These are phyloP conservation scores for Angomonas deanei DNA, from an alignment of 208 protist species.

Conservation along the genomic window DNA sequence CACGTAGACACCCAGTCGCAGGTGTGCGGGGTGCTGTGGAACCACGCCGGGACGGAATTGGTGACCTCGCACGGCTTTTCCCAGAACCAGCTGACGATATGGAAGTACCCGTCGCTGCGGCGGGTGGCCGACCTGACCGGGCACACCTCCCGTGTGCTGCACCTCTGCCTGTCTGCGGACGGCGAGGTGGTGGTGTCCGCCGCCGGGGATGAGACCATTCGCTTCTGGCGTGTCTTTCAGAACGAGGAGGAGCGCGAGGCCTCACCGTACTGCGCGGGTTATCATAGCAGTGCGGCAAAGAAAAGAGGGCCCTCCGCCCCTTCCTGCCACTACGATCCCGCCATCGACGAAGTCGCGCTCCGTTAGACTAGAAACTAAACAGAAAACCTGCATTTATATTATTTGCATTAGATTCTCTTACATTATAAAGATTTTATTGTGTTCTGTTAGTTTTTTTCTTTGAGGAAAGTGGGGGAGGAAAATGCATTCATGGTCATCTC, in stretches of 20 bases:
- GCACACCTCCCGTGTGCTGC: conserved; percentile 97
- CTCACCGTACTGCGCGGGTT: conserved; percentile 12
- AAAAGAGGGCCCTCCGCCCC: not conserved
- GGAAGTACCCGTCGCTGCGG: conserved; percentile 98
- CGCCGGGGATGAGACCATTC: conserved; percentile 97
- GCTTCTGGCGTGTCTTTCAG: conserved; percentile 91
- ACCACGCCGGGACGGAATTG: conserved; percentile 92
- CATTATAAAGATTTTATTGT: conserved; percentile 1
- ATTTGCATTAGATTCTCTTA: not conserved
- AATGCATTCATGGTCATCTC: no score
- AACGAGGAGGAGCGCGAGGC: conserved; percentile 16
- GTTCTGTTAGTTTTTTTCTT: not conserved
- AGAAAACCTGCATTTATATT: not conserved
- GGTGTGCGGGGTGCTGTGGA: conserved; percentile 97
- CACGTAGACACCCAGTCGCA: conserved; percentile 95
- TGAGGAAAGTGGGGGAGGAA: no score
- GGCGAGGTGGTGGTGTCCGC: conserved; percentile 96
- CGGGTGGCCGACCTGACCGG: conserved; percentile 96
- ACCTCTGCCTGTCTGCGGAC: conserved; percentile 96
- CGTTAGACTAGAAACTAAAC: not conserved
- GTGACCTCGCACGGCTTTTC: conserved; percentile 98
- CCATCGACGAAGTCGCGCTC: not conserved
- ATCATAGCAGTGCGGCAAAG: not conserved
- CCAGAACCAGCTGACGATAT: conserved; percentile 98
- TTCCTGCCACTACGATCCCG: not conserved